Evolutionary conservation across 1,284 basidiomycete species (phyloP).

Genomic region (Coriolopsis trogii): DNA sequence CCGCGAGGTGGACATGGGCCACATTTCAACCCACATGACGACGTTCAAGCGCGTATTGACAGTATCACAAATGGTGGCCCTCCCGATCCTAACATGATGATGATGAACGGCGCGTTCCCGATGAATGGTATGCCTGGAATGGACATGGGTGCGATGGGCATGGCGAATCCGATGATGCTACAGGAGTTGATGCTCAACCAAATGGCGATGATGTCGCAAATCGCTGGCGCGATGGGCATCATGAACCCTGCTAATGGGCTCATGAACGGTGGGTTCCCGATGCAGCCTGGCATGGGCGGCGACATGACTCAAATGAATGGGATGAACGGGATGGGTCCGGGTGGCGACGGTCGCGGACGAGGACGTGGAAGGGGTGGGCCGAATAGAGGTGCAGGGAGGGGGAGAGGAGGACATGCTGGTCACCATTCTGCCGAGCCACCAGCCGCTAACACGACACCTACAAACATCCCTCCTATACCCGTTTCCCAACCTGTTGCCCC

Average conservation of each 20-base stretch:
- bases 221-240: constrained; percentile 76
- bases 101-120: constrained; percentile 48
- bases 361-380: constrained; percentile 38
- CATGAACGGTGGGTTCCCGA: constrained; percentile 51
- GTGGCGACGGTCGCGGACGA: constrained; percentile 40
- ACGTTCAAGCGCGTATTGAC: constrained; percentile 78
- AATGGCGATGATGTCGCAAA: constrained; percentile 85
- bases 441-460: constrained; percentile 1
- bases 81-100: constrained; percentile 60
- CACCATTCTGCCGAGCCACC: constrained; percentile 16
- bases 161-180: constrained; percentile 69
- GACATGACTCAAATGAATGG: constrained; percentile 56
- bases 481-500: constrained; percentile 19
- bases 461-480: constrained; percentile 2
- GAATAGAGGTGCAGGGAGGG: constrained; percentile 28
- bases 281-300: constrained; percentile 56
- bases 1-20: constrained; percentile 40
- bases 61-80: constrained; percentile 66
- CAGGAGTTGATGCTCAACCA: constrained; percentile 88
- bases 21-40: constrained; percentile 47
- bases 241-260: constrained; percentile 55
- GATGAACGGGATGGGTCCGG: constrained; percentile 42
- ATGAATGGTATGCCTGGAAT: constrained; percentile 55
- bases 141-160: constrained; percentile 62
- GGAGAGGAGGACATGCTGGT: constrained; percentile 37